A percentile compares a stretch with the other conserved stretches of the same genome.
Conservation (phyloP, 352 stramenopile species). For the Phytopythium oedochilum region DNA sequence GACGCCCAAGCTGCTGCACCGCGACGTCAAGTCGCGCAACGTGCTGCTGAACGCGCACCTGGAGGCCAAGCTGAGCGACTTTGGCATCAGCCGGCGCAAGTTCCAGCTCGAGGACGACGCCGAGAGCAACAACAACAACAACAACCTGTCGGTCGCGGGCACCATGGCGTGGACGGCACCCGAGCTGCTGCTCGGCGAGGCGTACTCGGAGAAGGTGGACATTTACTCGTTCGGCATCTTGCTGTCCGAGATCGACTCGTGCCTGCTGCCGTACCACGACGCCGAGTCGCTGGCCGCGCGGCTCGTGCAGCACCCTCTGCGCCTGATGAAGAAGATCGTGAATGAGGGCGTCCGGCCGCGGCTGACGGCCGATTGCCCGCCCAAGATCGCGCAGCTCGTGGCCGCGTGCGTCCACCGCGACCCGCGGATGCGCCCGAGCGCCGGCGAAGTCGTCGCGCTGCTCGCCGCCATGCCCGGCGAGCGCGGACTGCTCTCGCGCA, state of each 20-base stretch:
- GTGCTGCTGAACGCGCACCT: conserved; percentile 59
- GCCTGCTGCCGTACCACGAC: conserved; percentile 63
- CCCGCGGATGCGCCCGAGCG: conserved; percentile 39
- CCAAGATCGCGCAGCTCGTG: conserved; percentile 55
- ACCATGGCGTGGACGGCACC: conserved; percentile 67
- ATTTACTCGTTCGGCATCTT: conserved; percentile 81
- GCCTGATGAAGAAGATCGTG: conserved; percentile 53
- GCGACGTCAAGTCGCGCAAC: conserved; percentile 88
- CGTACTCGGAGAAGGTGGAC: conserved; percentile 72
- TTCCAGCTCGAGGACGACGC: conserved; percentile 24
- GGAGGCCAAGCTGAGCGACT: conserved; percentile 53
- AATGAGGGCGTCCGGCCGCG: conserved; percentile 51
- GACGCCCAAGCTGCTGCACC: conserved; percentile 77
- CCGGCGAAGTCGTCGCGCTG: conserved; percentile 38
- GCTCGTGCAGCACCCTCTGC: conserved; percentile 47
- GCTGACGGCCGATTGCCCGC: conserved; percentile 45
- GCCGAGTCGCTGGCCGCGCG: conserved; percentile 26
- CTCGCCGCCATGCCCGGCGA: conserved; percentile 25
- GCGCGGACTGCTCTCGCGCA: conserved; percentile 21
- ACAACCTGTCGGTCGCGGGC: conserved; percentile 44
- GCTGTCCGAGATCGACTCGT: conserved; percentile 70
- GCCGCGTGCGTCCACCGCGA: conserved; percentile 48
- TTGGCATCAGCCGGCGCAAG: conserved; percentile 52
- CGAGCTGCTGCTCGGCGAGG: conserved; percentile 54
- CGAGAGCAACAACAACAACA: conserved; percentile 32